These are phyloP conservation scores for Glycine soja DNA, from an alignment of 306 rosid genomes.

Conservation along the genomic window DNA sequence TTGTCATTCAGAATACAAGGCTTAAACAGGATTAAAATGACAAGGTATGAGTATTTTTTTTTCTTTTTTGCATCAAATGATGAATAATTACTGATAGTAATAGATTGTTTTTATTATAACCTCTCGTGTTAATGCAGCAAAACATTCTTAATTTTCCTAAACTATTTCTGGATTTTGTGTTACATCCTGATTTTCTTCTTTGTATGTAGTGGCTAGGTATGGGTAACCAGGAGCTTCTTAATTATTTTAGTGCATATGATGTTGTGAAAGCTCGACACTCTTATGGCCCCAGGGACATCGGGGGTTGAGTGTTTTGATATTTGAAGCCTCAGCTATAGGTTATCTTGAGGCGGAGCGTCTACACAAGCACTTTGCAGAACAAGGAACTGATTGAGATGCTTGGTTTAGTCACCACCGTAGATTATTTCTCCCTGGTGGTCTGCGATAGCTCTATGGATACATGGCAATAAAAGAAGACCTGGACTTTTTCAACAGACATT, in stretches of 20 bases:
- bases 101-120: not conserved
- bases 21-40: conserved; percentile 73
- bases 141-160: not conserved
- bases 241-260: conserved; percentile 58
- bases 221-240: conserved; percentile 86
- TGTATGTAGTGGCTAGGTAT: conserved; percentile 63
- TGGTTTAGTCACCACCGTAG: conserved; percentile 56
- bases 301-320: conserved; percentile 75
- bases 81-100: not conserved
- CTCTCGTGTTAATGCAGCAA: not conserved
- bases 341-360: conserved; percentile 77
- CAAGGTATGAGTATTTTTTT: conserved; percentile 52
- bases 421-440: conserved; percentile 61
- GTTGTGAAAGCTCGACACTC: conserved; percentile 73
- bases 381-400: conserved; percentile 67
- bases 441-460: conserved; percentile 75
- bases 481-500: conserved; percentile 65
- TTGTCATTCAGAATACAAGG: conserved; percentile 66
- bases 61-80: conserved; percentile 9
- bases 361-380: conserved; percentile 66
- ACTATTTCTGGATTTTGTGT: conserved; percentile 32
- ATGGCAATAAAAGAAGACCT: conserved; percentile 74
- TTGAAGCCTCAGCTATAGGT: conserved; percentile 82
- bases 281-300: conserved; percentile 85
- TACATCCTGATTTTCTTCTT: conserved; percentile 19